Base-by-base conservation (phyloP, 208 protist genomes). In the Wallacemonas sp. region DNA sequence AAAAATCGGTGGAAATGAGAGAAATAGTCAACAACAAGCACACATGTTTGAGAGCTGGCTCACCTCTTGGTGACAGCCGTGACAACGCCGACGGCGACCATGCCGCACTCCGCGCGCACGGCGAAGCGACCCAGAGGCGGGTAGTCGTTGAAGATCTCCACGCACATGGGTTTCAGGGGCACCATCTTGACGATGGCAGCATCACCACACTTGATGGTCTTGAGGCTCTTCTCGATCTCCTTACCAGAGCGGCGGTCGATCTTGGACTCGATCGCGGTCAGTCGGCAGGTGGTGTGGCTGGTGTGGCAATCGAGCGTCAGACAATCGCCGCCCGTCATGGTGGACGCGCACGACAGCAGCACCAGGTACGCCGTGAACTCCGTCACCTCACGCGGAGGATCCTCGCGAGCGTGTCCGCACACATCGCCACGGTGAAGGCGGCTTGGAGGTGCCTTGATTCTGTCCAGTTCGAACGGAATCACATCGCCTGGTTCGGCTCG, bases 51-150 rank as follows among this genome's bases (percentile, higher is more conserved):
- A 26, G 31, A 46, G 26, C 57, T 7, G 20, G 11, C 18, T 55
- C 20, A 68, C 22, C 8, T 61, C 63, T 59, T 46, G 22, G 26
- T 22, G 1, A 84, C 77, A 1, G 41, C 61, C 83, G 97, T 98
- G 93, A 99, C 96, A 79, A 99, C 87, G 77, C 98, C 98, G 70
- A 99, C 96, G 57, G 95, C 98, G 26, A 99, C 95, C 28, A 97
- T 99, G 78, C 95, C 88, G 57, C 84, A 75, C 92, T 98, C 98
- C 65, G 98, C 97, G 54, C 97, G 89, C 49, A 98, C 84, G 70
- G 93, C 96, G 68, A 99, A 98, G 72, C 97, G 91, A 61, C 97
- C 97, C 20, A 99, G 93, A 57, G 93, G 89, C 16, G 96, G 81
- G 86, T 97, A 99, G 41, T 98, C 79, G 41, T 79, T 86, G 82